Conservation (phyloP, 208 protist species). For the Acanthamoeba healyi region DNA sequence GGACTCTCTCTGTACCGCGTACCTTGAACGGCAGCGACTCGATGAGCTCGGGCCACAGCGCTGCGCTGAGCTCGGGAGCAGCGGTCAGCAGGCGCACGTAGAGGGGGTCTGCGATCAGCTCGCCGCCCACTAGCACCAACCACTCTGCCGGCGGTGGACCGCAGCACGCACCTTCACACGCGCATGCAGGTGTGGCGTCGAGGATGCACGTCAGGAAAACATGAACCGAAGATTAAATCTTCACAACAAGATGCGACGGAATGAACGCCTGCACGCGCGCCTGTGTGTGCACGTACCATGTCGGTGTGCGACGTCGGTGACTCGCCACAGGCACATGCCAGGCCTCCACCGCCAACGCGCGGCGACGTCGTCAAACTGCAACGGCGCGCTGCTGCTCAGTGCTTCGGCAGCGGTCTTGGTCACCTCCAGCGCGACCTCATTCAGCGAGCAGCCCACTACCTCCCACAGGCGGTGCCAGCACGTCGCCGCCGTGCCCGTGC, state of each 20-base stretch:
- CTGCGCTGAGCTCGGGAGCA: not conserved
- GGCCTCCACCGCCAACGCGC: not conserved
- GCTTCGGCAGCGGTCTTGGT: not conserved
- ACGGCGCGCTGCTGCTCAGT: too few species aligned
- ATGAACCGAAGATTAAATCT: not conserved
- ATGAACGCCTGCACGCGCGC: too few species aligned
- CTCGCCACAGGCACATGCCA: constrained; percentile 5
- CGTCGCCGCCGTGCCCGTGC: not conserved
- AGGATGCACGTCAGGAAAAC: too few species aligned
- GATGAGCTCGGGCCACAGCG: constrained; percentile 46
- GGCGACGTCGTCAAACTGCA: not conserved
- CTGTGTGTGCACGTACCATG: too few species aligned
- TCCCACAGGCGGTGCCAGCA: not conserved
- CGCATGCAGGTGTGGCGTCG: not conserved
- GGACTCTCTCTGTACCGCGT: not conserved
- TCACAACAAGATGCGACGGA: not conserved
- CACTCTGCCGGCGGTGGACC: not conserved
- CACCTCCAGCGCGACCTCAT: too few species aligned
- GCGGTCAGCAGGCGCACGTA: not conserved
- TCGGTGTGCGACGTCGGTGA: not conserved
- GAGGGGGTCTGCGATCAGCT: not conserved
- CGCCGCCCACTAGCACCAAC: not conserved
- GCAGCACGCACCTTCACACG: not conserved
- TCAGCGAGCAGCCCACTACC: not conserved
- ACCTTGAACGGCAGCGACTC: constrained; percentile 30